A percentile compares a stretch with the other conserved stretches of the same genome.
Conservation (phyloP, 805 yeast genomes). For the Starmerella stigmatis region DNA sequence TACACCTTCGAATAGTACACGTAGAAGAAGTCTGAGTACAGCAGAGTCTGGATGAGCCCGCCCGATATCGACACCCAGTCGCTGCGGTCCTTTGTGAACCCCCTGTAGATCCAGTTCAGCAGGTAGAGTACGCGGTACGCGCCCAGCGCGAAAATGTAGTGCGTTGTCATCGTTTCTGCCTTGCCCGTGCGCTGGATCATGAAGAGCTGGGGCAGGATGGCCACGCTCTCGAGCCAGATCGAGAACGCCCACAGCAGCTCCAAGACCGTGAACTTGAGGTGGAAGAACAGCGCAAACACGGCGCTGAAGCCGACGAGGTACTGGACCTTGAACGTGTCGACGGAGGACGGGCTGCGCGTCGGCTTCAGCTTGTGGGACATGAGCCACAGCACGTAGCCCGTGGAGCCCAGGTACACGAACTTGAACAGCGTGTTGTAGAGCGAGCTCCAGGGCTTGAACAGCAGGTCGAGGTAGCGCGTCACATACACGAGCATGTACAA, state of each 20-base stretch:
- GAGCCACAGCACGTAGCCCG: constrained; percentile 62
- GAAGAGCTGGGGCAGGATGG: constrained; percentile 85
- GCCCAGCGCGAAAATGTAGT: constrained; percentile 90
- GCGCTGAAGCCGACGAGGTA: constrained; percentile 58
- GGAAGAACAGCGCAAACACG: constrained; percentile 50
- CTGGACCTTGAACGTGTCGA: constrained; percentile 64
- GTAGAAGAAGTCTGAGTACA: constrained; percentile 93
- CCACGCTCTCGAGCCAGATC: constrained; percentile 84
- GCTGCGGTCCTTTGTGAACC: constrained; percentile 38
- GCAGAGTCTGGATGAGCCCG: constrained; percentile 73
- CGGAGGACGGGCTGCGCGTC: constrained; percentile 43
- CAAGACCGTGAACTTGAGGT: constrained; percentile 47
- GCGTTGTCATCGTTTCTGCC: constrained; percentile 77
- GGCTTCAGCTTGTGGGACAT: constrained; percentile 53
- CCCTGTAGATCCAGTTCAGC: constrained; percentile 92
- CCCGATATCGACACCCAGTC: constrained; percentile 66
- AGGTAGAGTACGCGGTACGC: constrained; percentile 78
- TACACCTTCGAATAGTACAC: constrained; percentile 72
- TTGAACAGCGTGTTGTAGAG: constrained; percentile 75
- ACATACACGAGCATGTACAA: constrained; percentile 64
- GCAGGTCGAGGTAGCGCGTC: constrained; percentile 60
- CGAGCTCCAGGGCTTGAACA: constrained; percentile 36
- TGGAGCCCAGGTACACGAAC: constrained; percentile 63
- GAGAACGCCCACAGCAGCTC: constrained; percentile 75
- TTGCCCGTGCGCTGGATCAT: constrained; percentile 82